These are phyloP conservation scores for Dioscorea alata DNA, from an alignment of 106 monocot genomes.

Conservation along the genomic window DNA sequence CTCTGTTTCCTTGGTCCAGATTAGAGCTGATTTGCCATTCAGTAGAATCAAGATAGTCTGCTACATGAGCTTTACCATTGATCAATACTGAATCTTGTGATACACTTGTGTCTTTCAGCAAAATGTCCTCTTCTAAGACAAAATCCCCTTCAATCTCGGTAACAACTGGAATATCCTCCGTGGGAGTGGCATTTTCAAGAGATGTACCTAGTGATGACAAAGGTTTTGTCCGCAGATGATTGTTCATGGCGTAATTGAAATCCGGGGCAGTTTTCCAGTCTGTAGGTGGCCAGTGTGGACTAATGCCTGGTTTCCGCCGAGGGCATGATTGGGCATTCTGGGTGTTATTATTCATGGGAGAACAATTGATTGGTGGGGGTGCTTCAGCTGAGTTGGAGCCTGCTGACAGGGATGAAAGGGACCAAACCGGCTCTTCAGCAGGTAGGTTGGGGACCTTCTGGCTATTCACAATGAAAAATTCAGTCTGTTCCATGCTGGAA, in stretches of 20 bases:
- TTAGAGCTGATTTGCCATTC: neutral
- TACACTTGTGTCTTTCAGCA: neutral
- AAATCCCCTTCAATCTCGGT: constrained; percentile 39
- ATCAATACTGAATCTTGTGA: constrained; percentile 6
- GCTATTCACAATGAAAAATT: constrained; percentile 69
- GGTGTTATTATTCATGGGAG: constrained; percentile 5
- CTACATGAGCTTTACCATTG: neutral
- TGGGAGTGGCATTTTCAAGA: neutral
- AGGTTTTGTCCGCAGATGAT: constrained; percentile 10
- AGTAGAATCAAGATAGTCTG: constrained; percentile 3
- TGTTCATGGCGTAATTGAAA: constrained; percentile 13
- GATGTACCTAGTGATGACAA: neutral
- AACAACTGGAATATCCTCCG: constrained; percentile 25
- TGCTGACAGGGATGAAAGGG: constrained; percentile 20
- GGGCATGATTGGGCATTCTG: constrained; percentile 4
- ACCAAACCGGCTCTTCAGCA: constrained; percentile 60
- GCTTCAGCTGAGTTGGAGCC: neutral
- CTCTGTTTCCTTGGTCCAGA: neutral
- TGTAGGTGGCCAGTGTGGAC: constrained; percentile 57
- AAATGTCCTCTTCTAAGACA: constrained; percentile 25
- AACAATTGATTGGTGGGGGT: neutral
- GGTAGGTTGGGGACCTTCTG: constrained; percentile 78
- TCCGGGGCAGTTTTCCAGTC: constrained; percentile 67
- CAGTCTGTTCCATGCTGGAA: constrained; percentile 52
- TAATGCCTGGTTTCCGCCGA: constrained; percentile 28